These are phyloP conservation scores for Diddensiella transvaalensis DNA, from an alignment of 805 yeast genomes.

Conservation along the genomic window DNA sequence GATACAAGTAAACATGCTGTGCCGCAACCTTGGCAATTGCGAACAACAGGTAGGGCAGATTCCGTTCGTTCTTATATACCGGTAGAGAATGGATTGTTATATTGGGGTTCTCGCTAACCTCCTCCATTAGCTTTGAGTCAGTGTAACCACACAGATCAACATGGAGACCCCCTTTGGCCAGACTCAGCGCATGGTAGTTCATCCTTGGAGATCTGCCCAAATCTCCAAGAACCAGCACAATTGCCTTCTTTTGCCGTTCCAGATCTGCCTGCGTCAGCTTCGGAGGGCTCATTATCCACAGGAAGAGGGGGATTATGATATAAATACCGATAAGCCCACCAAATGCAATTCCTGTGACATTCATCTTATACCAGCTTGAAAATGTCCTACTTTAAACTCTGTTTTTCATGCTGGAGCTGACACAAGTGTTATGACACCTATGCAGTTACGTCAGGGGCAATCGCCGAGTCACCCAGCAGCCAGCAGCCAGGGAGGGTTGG, in stretches of 20 bases:
- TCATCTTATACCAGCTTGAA: background rate
- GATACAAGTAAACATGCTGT: conserved; percentile 50
- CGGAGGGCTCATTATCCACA: conserved; percentile 18
- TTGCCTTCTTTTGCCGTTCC: conserved; percentile 47
- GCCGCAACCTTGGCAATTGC: conserved; percentile 53
- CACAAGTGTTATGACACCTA: no score
- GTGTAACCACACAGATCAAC: conserved; percentile 84
- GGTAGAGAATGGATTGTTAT: conserved; percentile 33
- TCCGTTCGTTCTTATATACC: conserved; percentile 20
- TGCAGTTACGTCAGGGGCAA: no score
- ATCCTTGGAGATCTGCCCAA: conserved; percentile 94
- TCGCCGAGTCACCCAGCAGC: no score
- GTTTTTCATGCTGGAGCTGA: no score
- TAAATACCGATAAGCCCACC: conserved; percentile 18
- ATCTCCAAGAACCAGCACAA: conserved; percentile 86
- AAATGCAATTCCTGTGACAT: conserved; percentile 2
- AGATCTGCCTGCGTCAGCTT: conserved; percentile 17
- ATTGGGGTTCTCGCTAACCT: conserved; percentile 19
- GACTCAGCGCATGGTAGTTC: conserved; percentile 81
- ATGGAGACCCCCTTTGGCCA: conserved; percentile 61
- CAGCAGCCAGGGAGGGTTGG: no score
- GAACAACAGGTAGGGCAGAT: conserved; percentile 54
- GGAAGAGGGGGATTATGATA: conserved; percentile 21
- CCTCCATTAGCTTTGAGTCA: conserved; percentile 26
- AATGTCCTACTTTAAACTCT: background rate